Percentiles rank a stretch among this genome's conserved stretches.
Evolutionary conservation across 192 early-diverging fungal species (phyloP).

Genomic region (Coemansia sp.): DNA sequence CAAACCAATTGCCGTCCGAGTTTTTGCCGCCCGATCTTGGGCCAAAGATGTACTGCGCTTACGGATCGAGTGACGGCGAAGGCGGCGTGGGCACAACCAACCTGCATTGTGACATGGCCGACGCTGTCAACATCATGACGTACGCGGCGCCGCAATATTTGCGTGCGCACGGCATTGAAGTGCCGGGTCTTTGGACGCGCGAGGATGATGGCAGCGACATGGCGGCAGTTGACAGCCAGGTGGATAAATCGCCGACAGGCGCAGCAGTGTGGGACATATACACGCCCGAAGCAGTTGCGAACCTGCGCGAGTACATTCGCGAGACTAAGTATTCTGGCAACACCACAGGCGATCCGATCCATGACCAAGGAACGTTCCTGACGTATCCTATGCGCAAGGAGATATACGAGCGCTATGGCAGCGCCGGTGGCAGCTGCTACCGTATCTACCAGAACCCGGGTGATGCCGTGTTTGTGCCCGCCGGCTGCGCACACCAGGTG

Average conservation of each 20-base stretch:
- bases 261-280: conserved; percentile 66
- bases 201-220: not conserved
- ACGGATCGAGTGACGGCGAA: conserved; percentile 57
- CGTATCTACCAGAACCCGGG: conserved; percentile 67
- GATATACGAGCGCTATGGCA: conserved; percentile 40
- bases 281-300: conserved; percentile 30
- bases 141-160: conserved; percentile 36
- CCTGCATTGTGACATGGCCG: conserved; percentile 76
- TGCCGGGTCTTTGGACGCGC: conserved; percentile 16
- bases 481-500: conserved; percentile 75
- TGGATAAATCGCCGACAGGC: not conserved
- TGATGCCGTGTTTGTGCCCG: conserved; percentile 76
- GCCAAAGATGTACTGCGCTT: conserved; percentile 75
- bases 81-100: conserved; percentile 67
- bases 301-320: conserved; percentile 45
- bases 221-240: not conserved
- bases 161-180: conserved; percentile 8
- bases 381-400: conserved; percentile 37
- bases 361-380: conserved; percentile 69
- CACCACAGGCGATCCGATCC: conserved; percentile 55
- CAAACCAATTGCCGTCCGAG: conserved; percentile 53
- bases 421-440: conserved; percentile 43
- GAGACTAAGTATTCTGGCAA: conserved; percentile 6
- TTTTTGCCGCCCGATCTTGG: conserved; percentile 70
- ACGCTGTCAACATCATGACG: conserved; percentile 78